Conservation (phyloP, 805 yeast species). For the Jamesozyma lodderae region DNA sequence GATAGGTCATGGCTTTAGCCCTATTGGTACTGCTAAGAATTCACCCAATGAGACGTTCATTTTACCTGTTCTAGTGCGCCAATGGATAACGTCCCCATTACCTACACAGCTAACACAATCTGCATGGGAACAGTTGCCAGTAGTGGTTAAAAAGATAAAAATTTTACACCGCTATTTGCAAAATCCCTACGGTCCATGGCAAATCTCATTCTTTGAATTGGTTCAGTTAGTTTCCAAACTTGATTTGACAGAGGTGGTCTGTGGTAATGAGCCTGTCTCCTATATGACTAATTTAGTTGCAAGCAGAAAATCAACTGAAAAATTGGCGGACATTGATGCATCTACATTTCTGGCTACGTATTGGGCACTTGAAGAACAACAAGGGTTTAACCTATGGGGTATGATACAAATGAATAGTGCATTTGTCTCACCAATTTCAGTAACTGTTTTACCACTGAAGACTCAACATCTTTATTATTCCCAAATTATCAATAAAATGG, state of each 20-base stretch:
- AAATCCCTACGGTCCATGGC: conserved; percentile 33
- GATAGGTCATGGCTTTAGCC: conserved; percentile 17
- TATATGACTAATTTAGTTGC: too few species aligned
- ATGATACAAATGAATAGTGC: conserved; percentile 26
- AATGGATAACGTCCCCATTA: conserved; percentile 24
- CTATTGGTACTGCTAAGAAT: conserved; percentile 27
- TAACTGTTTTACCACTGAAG: conserved; percentile 37
- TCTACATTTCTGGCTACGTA: conserved; percentile 37
- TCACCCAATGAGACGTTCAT: conserved; percentile 21
- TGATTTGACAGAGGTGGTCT: too few species aligned
- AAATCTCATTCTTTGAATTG: conserved; percentile 33
- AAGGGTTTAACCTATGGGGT: conserved; percentile 38
- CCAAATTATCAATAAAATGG: conserved; percentile 26
- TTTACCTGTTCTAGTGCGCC: conserved; percentile 30
- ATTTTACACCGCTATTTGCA: conserved; percentile 39
- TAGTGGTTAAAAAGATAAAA: conserved; percentile 36
- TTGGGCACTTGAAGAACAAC: conserved; percentile 41
- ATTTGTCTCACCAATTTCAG: conserved; percentile 34
- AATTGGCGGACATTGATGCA: conserved; percentile 12
- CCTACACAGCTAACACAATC: conserved; percentile 33
- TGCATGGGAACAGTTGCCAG: conserved; percentile 35
- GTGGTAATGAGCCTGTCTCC: too few species aligned
- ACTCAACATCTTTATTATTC: conserved; percentile 31
- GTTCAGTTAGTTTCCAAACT: conserved; percentile 30
- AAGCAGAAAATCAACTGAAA: too few species aligned